Percentiles rank a stretch among this genome's conserved stretches.
Conservation (phyloP, 371 early-diverging fungal genomes). For the Mortierella sp. region DNA sequence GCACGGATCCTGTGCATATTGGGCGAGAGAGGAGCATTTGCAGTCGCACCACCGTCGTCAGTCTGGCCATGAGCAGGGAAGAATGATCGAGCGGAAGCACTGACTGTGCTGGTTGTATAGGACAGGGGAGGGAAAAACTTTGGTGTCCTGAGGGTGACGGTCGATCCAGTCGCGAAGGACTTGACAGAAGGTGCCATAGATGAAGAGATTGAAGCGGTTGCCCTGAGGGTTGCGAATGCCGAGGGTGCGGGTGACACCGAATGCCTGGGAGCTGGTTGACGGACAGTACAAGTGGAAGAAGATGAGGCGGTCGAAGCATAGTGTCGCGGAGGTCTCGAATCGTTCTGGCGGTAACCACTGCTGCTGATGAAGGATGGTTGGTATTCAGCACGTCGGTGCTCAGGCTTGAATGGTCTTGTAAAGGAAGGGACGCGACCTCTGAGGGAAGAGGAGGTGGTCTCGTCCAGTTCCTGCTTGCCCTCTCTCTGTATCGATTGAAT, state of each 20-base stretch:
- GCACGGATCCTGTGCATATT: not conserved
- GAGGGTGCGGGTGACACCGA: constrained; percentile 2
- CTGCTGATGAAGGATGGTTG: not conserved
- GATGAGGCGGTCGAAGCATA: not conserved
- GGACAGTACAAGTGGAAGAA: not conserved
- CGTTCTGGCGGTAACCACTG: not conserved
- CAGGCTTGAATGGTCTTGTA: constrained; percentile 10
- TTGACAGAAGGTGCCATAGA: not conserved
- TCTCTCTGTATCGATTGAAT: not conserved
- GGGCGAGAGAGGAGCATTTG: not conserved
- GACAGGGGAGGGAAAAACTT: not conserved
- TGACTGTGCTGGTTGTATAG: not conserved
- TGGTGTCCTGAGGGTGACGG: not conserved
- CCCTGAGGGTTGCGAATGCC: not conserved
- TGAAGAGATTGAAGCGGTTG: not conserved
- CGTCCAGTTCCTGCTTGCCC: not conserved
- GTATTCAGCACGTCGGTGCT: not conserved
- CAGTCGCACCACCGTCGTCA: not conserved
- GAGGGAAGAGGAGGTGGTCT: no score
- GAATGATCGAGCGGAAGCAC: not conserved
- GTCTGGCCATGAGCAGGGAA: not conserved
- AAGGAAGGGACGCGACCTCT: not conserved
- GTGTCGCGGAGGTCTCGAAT: not conserved
- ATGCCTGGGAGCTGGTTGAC: not conserved
- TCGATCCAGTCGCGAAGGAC: constrained; percentile 2